Evolutionary conservation across 2,329 filamentous ascomycete species (phyloP), one percentile per base, ranked within the genome.

Genomic region (Xylariaceae sp.): DNA sequence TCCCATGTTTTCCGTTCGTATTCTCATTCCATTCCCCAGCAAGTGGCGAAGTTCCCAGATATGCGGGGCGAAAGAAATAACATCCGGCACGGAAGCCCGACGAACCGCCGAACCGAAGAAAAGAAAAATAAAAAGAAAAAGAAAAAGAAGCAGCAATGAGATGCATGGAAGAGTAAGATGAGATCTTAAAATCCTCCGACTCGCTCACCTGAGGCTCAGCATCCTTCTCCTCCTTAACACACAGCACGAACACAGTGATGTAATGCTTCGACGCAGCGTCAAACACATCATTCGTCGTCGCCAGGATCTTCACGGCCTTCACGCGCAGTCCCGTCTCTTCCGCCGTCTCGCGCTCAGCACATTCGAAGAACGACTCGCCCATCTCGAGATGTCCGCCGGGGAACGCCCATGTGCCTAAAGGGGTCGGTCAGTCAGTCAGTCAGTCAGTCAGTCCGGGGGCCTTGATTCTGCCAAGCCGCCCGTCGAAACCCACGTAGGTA

Each of bases 311-410:
- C 4, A 80, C 47, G 5, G 78, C 74, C 1, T 68, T 72, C 1
- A 90, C 74, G 0, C 70, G 63, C 0, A 90, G 74, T 0, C 80
- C 85, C 0, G 88, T 89, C 65, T 92, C 88, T 67, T 92, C 88
- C 0, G 81, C 65, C 0, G 80, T 74, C 69, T 92, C 88, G 3
- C 88, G 79, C 46, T 72, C 76, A 0, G 87, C 86, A 55, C 87
- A 90, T 0, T 70, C 68, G 26, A 82, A 74, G 34, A 83, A 76
- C 1, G 74, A 75, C 66, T 92, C 88, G 58, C 80, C 79, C 54
- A 80, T 79, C 57, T 92, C 88, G 12, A 91, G 78, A 63, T 92
- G 87, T 0, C 88, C 89, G 27, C 88, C 88, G 0, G 88, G 87
- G 11, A 89, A 79, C 48, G 84, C 84, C 71, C 79, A 83, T 0